These are phyloP conservation scores for Echinosphaeria canescens DNA, from an alignment of 2,329 filamentous ascomycete species.

Conservation along the genomic window DNA sequence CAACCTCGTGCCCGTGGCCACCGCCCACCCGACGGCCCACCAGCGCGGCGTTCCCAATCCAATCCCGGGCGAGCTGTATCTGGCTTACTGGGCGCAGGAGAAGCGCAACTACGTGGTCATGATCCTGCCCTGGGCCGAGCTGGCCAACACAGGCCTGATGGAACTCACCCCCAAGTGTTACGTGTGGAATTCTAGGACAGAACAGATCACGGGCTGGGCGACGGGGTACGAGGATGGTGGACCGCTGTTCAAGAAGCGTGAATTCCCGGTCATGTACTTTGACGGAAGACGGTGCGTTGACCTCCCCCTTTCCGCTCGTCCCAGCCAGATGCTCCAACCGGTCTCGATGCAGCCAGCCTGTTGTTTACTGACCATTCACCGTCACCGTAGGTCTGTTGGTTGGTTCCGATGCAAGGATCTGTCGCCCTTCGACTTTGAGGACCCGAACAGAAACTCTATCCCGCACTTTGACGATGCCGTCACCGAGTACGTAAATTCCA, in stretches of 20 bases:
- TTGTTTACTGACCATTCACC: neutral
- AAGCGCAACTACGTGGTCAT: conserved; percentile 12
- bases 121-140: conserved; percentile 14
- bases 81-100: conserved; percentile 9
- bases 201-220: conserved; percentile 14
- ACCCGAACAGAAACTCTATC: conserved; percentile 3
- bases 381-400: conserved; percentile 5
- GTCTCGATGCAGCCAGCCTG: neutral
- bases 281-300: conserved; percentile 9
- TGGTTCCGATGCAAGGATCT: conserved; percentile 7
- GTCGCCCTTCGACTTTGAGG: conserved; percentile 6
- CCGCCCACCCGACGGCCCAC: conserved; percentile 1
- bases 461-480: conserved; percentile 5
- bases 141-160: conserved; percentile 10
- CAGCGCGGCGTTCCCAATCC: conserved; percentile 9
- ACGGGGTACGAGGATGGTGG: conserved; percentile 14
- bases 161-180: conserved; percentile 13
- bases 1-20: neutral
- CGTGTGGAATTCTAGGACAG: conserved; percentile 7
- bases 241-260: conserved; percentile 10
- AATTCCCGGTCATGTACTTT: conserved; percentile 17
- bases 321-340: conserved; percentile 1
- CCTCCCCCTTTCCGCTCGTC: too few relatives aligned
- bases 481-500: conserved; percentile 2
- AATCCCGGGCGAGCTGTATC: conserved; percentile 12